Base-by-base conservation (phyloP, 169 alveolate species). In the Cryptosporidium meleagridis region DNA sequence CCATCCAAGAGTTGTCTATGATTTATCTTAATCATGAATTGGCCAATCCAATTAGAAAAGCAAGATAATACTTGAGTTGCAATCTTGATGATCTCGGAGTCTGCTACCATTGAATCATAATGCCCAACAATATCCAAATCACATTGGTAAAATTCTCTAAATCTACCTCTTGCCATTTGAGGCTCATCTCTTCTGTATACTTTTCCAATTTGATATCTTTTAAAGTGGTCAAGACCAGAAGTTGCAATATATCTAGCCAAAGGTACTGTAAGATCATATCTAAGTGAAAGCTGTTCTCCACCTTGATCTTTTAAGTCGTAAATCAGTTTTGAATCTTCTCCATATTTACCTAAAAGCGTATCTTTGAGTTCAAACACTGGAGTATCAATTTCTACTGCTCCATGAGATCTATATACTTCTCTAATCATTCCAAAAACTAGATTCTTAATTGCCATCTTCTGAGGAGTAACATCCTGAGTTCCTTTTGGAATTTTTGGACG, bases 111-210 rank as follows among this genome's bases (percentile, higher is more conserved):
- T 26, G 86, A 72, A 26, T 95, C 97, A 93, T 94, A 95, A 23
- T 85, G 91, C 23, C 99, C 99, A 37, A 98, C 98, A 70, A 97
- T 96, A 93, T 98, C 99, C 73, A 97, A 95, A 91, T 98, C 99
- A 85, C 99, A 98, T 93, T 98, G 98, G 84, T 95, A 96, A 89
- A 98, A 98, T 89, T 98, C 99, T 67, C 99, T 93, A 92, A 94
- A 98, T 72, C 99, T 92, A 21, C 99, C 99, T 85, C 97, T 94
- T 72, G 92, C 92, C 96, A 97, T 94, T 86, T 96, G 98, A 23
- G 99, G 99, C 87, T 98, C 98, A 85, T 98, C 99, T 80, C 99
- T 94, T 87, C 99, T 93, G 92, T 98, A 98, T 12, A 98, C 99
- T 86, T 98, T 98, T 35, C 99, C 99, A 69, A 96, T 95, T 92